phyloP scores from a whole-genome alignment of 176 grass and related monocot genomes.

The Miscanthus lutarioriparius region DNA sequence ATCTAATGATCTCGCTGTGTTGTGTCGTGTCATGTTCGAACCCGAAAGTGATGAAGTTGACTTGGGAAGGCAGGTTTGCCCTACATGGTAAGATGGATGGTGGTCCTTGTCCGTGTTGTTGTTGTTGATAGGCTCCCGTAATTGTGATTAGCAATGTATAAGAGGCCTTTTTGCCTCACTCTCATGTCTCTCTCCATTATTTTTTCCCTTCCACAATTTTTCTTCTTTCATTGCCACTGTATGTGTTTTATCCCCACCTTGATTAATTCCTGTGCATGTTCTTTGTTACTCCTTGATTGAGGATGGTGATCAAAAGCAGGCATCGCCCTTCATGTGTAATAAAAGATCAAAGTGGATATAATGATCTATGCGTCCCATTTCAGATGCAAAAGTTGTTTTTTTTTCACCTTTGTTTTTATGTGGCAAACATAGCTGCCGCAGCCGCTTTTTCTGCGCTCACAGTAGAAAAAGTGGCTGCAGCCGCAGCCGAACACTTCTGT shows the following conservation, averaged over 20 bases:
- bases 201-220: neutral
- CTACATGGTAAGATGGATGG: slow-evolving; percentile 19
- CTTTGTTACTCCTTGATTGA: slow-evolving; percentile 3
- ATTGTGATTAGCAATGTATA: slow-evolving; percentile 23
- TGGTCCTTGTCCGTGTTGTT: slow-evolving; percentile 22
- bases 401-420: neutral
- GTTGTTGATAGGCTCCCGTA: slow-evolving; percentile 22
- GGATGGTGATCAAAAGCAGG: slow-evolving; percentile 40
- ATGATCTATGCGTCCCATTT: slow-evolving; percentile 25
- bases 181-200: slow-evolving; percentile 1
- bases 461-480: no score
- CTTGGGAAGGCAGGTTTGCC: slow-evolving; percentile 1
- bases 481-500: neutral
- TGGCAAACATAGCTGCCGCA: neutral
- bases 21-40: neutral
- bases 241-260: neutral
- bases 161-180: slow-evolving; percentile 14
- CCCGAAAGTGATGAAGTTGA: slow-evolving; percentile 13
- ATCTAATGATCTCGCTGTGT: neutral
- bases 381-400: neutral
- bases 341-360: slow-evolving; percentile 38
- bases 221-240: neutral
- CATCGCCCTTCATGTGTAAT: slow-evolving; percentile 37
- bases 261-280: neutral
- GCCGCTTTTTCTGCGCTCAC: no score